A percentile compares a stretch with the other conserved stretches of the same genome.
phyloP scores from a whole-genome alignment of 2,329 filamentous ascomycete species.

The Nemania diffusa region DNA sequence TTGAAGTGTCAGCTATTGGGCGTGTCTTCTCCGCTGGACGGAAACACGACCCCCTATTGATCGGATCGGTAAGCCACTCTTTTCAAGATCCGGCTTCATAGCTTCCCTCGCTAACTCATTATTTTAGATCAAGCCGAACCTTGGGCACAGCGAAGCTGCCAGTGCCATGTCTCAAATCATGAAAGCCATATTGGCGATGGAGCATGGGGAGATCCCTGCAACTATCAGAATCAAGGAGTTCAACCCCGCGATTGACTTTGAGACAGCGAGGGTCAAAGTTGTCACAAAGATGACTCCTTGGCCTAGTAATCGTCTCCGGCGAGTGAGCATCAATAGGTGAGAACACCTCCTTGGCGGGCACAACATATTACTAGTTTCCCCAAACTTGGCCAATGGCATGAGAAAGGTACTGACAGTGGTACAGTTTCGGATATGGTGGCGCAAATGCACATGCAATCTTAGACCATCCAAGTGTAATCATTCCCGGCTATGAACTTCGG shows the following conservation, averaged over 20 bases:
- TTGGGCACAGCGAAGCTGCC: conserved; percentile 20
- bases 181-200: conserved; percentile 11
- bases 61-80: conserved; percentile 3
- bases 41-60: conserved; percentile 2
- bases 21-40: neutral
- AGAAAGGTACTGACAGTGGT: neutral
- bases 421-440: conserved; percentile 47
- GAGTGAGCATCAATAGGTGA: conserved; percentile 43
- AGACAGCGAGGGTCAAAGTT: conserved; percentile 18
- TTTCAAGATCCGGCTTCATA: neutral
- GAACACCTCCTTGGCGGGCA: neutral
- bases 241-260: conserved; percentile 42
- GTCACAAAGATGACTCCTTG: conserved; percentile 38
- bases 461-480: conserved; percentile 5
- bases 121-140: conserved; percentile 14
- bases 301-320: conserved; percentile 37
- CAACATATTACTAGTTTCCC: no score
- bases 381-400: no score
- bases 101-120: neutral
- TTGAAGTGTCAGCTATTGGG: conserved; percentile 51
- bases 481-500: conserved; percentile 11
- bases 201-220: conserved; percentile 42
- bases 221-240: conserved; percentile 39
- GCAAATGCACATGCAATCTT: conserved; percentile 43
- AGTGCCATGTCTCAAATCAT: conserved; percentile 16